Percentiles rank a stretch among this genome's conserved stretches.
Conservation (phyloP, 2,329 filamentous ascomycete genomes). For the Zalaria obscura region DNA sequence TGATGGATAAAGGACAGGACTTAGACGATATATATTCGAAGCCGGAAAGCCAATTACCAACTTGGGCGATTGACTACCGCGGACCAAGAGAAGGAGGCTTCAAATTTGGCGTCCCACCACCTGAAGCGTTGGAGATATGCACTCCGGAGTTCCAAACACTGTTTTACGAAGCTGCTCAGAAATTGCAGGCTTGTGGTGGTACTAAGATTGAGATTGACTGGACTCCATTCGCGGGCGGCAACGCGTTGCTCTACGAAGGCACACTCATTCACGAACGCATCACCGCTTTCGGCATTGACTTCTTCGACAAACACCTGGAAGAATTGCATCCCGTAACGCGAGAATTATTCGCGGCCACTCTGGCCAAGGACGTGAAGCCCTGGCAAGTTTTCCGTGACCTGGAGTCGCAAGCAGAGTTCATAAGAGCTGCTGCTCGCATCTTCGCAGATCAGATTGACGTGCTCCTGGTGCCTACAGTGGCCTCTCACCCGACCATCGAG, state of each 20-base stretch:
- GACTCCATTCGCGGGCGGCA: constrained; percentile 35
- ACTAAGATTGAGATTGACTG: constrained; percentile 32
- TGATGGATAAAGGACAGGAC: constrained; percentile 33
- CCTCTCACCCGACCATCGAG: constrained; percentile 32
- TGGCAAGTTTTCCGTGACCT: constrained; percentile 36
- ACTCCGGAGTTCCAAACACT: constrained; percentile 24
- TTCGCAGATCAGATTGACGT: constrained; percentile 29
- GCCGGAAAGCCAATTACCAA: constrained; percentile 16
- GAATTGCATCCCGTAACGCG: constrained; percentile 36
- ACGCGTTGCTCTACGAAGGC: constrained; percentile 41
- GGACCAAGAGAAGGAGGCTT: constrained; percentile 25
- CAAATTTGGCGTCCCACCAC: constrained; percentile 34
- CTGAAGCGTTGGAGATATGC: constrained; percentile 28
- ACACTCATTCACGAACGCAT: constrained; percentile 44
- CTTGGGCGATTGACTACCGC: constrained; percentile 17
- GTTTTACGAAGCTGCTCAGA: constrained; percentile 29
- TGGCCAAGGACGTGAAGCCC: constrained; percentile 24
- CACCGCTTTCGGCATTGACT: constrained; percentile 26
- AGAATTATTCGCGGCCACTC: constrained; percentile 27
- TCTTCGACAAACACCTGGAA: constrained; percentile 22
- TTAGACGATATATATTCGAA: constrained; percentile 38
- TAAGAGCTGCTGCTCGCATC: constrained; percentile 25
- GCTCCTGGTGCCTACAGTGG: constrained; percentile 41
- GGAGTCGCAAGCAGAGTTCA: constrained; percentile 29
- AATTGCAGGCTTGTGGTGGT: constrained; percentile 27